Evolutionary conservation across 1,139 yeast species (phyloP).

Genomic region (Geotrichum australiense): DNA sequence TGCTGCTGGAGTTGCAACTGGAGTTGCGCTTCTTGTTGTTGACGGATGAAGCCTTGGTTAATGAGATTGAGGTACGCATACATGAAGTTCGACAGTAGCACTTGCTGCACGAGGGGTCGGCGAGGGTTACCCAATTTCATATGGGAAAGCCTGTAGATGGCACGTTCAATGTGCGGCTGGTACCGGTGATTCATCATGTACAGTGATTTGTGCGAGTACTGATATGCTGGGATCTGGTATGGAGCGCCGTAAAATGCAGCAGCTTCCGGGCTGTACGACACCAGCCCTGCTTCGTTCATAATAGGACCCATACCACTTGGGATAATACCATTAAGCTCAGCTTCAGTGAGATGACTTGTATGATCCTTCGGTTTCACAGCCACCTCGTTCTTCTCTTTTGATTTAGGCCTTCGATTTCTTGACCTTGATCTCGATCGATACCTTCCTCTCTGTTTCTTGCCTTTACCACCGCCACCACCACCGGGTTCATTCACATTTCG

Average conservation of each 20-base stretch:
- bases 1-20: conserved; percentile 22
- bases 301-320: conserved; percentile 12
- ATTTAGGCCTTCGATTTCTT: conserved; percentile 9
- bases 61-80: conserved; percentile 91
- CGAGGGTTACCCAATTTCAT: conserved; percentile 90
- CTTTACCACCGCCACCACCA: conserved; percentile 4
- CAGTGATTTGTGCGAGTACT: conserved; percentile 33
- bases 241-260: conserved; percentile 31
- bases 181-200: conserved; percentile 48
- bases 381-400: conserved; percentile 1
- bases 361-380: conserved; percentile 3
- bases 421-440: conserved; percentile 15
- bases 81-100: conserved; percentile 89
- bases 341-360: conserved; percentile 3
- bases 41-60: conserved; percentile 53
- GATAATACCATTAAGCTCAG: not conserved
- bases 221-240: conserved; percentile 36
- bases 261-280: conserved; percentile 23
- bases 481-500: not conserved
- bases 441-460: conserved; percentile 10
- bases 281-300: conserved; percentile 13
- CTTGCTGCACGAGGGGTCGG: conserved; percentile 86
- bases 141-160: conserved; percentile 87
- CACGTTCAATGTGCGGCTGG: conserved; percentile 93
- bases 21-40: conserved; percentile 24